Evolutionary conservation across 441 rosid genomes (phyloP).

Genomic region (Jatropha multifida): DNA sequence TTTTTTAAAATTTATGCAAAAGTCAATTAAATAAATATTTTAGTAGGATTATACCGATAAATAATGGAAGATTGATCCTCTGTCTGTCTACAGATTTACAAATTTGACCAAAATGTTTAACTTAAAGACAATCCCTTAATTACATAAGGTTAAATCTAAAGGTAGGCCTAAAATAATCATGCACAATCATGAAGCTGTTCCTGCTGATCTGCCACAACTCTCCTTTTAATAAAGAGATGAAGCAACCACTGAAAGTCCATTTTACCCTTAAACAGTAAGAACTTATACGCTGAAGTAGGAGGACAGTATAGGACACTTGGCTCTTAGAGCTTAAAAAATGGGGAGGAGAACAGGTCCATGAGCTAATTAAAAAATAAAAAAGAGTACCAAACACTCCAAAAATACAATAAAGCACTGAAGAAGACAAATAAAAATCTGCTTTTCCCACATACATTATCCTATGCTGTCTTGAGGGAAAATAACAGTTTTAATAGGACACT

Average conservation of each 20-base stretch:
- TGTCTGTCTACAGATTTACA: not conserved
- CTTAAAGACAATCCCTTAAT: slow-evolving; percentile 7
- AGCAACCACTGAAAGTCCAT: not conserved
- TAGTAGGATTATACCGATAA: no score
- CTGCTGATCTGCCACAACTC: not conserved
- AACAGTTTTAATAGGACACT: slow-evolving; percentile 19
- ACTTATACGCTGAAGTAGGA: not conserved
- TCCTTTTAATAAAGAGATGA: slow-evolving; percentile 6
- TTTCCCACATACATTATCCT: slow-evolving; percentile 15
- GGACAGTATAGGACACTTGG: slow-evolving; percentile 14
- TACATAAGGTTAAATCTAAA: slow-evolving; percentile 11
- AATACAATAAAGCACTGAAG: slow-evolving; percentile 10
- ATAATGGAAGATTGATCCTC: not conserved
- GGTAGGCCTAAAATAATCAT: not conserved
- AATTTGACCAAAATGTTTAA: slow-evolving; percentile 17
- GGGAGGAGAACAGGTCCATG: not conserved
- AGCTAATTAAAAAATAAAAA: not conserved
- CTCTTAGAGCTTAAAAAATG: slow-evolving; percentile 1
- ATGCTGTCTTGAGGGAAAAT: slow-evolving; percentile 20
- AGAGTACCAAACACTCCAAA: not conserved
- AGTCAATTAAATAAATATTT: no score
- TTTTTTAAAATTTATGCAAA: no score
- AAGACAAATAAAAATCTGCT: slow-evolving; percentile 35
- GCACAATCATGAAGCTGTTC: slow-evolving; percentile 10
- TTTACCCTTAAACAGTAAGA: slow-evolving; percentile 2